Evolutionary conservation across 108 stramenopile species (phyloP).

Genomic region (Nitzschia putrida): DNA sequence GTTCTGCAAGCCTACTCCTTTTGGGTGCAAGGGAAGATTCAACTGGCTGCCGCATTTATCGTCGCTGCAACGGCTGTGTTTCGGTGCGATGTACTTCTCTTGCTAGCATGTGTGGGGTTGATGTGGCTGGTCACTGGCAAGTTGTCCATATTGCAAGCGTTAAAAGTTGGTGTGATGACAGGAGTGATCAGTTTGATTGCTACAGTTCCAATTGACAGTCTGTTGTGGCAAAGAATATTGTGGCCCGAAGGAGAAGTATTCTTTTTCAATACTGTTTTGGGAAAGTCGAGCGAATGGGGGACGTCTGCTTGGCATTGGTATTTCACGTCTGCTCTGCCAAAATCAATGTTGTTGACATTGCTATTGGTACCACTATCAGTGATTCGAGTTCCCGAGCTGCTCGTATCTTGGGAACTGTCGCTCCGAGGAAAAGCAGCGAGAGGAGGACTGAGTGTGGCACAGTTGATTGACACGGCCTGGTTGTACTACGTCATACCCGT

Average conservation of each 20-base stretch:
- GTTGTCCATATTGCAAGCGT: slow-evolving; percentile 55
- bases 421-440: background rate
- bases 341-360: slow-evolving; percentile 68
- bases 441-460: background rate
- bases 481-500: slow-evolving; percentile 61
- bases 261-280: slow-evolving; percentile 93
- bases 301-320: slow-evolving; percentile 94
- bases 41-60: slow-evolving; percentile 53
- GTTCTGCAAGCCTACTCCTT: slow-evolving; percentile 63
- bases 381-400: slow-evolving; percentile 51
- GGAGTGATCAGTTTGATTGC: slow-evolving; percentile 59
- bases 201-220: slow-evolving; percentile 86
- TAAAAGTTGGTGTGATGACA: slow-evolving; percentile 64
- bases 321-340: slow-evolving; percentile 80
- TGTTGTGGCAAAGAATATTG: slow-evolving; percentile 84
- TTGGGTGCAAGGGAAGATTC: slow-evolving; percentile 62
- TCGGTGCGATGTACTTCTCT: slow-evolving; percentile 92
- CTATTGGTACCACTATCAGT: slow-evolving; percentile 74
- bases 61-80: slow-evolving; percentile 84
- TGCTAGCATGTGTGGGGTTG: slow-evolving; percentile 82
- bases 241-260: slow-evolving; percentile 99
- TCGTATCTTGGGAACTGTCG: slow-evolving; percentile 27
- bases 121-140: slow-evolving; percentile 59
- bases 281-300: slow-evolving; percentile 95
- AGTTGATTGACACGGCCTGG: slow-evolving; percentile 51